Evolutionary conservation across 2,329 filamentous ascomycete species (phyloP), one percentile per base, ranked within the genome.

Genomic region (Fusarium sp.): DNA sequence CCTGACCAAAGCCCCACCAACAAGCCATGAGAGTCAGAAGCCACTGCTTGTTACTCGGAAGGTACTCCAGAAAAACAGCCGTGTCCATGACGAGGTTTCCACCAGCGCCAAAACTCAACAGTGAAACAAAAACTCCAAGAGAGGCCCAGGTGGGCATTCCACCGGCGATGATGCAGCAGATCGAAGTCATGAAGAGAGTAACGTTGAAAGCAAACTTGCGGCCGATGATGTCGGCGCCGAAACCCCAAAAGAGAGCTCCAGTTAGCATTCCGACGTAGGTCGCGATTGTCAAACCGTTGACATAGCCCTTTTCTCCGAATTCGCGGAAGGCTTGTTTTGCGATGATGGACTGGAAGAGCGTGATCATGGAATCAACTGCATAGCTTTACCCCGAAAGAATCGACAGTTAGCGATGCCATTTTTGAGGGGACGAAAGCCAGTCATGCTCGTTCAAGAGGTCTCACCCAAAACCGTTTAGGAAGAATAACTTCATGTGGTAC

Each of bases 401-500:
- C 3, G 20, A 27, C n/a, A 14, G 42, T 55, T 11, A 21, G 48
- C 3, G 15, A 3, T 18, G 25, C 10, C 5, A 7, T 6, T 14
- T 14, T 13, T 5, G 25, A 21, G 40, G 17, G 5, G 10, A 4
- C 11, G 14, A 14, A 31, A 20, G 14, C n/a, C 18, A 9, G n/a
- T 11, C 7, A n/a, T 41, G 15, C 10, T 18, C 5, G 2, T 31
- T 33, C 2, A 15, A 20, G 4, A 23, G 5, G 0, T 35, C 53
- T 17, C 59, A 78, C 74, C 87, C 87, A 65, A 89, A 89, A 9
- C 87, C 87, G 67, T 88, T 89, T 45, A 90, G 79, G 68, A 85
- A 84, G 76, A 89, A 89, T 1, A 89, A 78, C 74, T 88, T 88
- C 74, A 81, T 80, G 66, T 89, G 87, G 69, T 85, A 88, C 1